A percentile compares a stretch with the other conserved stretches of the same genome.
These are phyloP conservation scores for Jatropha multifida DNA, from an alignment of 441 rosid genomes.

Conservation along the genomic window DNA sequence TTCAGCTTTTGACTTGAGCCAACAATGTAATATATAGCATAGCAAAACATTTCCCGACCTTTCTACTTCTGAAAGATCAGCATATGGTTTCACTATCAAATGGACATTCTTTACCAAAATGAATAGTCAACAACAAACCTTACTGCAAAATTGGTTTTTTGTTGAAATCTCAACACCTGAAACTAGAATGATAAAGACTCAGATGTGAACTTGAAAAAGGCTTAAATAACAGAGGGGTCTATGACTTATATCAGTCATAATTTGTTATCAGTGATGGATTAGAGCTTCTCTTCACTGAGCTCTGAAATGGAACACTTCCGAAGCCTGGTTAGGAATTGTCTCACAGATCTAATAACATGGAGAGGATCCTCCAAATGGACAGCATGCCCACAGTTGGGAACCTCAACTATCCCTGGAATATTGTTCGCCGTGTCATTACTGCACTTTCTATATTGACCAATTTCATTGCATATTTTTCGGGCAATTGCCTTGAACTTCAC, in stretches of 20 bases:
- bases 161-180: background rate
- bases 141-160: background rate
- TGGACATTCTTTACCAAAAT: background rate
- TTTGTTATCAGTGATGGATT: background rate
- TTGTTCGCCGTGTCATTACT: constrained; percentile 8
- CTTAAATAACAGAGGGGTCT: background rate
- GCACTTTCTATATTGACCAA: constrained; percentile 29
- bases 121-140: background rate
- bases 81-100: background rate
- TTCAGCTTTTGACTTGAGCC: background rate
- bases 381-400: constrained; percentile 75
- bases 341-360: constrained; percentile 43
- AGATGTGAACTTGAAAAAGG: background rate
- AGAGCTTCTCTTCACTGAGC: background rate
- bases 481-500: constrained; percentile 69
- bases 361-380: constrained; percentile 89
- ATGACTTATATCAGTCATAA: constrained; percentile 2
- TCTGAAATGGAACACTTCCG: constrained; percentile 10
- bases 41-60: background rate
- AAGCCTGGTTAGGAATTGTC: constrained; percentile 52
- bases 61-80: background rate
- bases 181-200: background rate
- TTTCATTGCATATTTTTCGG: constrained; percentile 40
- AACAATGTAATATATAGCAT: background rate
- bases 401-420: constrained; percentile 45